Evolutionary conservation across 78 protist species (phyloP).

Genomic region (Diacronema lutheri): DNA sequence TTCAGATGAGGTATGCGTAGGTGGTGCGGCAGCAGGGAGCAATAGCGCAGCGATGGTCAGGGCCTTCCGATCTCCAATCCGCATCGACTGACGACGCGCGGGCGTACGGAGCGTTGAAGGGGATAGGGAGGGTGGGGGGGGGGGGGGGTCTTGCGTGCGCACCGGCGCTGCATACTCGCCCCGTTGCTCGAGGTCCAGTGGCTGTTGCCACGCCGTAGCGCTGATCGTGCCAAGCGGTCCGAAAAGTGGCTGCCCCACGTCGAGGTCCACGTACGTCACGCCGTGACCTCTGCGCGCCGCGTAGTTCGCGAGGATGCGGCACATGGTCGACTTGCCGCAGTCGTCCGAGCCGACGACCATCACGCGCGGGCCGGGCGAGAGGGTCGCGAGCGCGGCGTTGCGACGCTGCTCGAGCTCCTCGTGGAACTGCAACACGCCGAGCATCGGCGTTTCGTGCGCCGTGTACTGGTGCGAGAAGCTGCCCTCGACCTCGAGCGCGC

Average conservation of each 20-base stretch:
- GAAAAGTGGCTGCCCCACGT: constrained; percentile 27
- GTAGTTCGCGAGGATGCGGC: constrained; percentile 53
- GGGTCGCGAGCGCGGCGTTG: neutral
- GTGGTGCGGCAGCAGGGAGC: no score
- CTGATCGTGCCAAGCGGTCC: neutral
- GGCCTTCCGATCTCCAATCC: no score
- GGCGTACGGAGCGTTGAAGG: no score
- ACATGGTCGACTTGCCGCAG: constrained; percentile 70
- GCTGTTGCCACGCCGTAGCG: neutral
- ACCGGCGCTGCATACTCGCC: constrained; percentile 29
- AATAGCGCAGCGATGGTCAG: no score
- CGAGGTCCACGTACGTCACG: constrained; percentile 65
- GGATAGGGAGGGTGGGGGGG: no score
- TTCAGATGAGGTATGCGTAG: no score
- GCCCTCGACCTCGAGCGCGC: constrained; percentile 28
- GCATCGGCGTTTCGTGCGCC: constrained; percentile 68
- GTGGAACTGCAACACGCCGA: constrained; percentile 36
- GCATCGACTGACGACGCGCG: no score
- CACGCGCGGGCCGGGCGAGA: constrained; percentile 28
- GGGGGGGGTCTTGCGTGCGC: no score
- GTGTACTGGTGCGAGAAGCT: neutral
- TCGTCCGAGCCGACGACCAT: constrained; percentile 72
- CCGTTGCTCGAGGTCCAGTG: constrained; percentile 17
- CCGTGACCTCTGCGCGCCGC: constrained; percentile 47
- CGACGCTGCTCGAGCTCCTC: constrained; percentile 48